Evolutionary conservation across 2,329 filamentous ascomycete genomes (phyloP), one percentile per base, ranked within the genome.

Genomic region (Cladosporium sp.): DNA sequence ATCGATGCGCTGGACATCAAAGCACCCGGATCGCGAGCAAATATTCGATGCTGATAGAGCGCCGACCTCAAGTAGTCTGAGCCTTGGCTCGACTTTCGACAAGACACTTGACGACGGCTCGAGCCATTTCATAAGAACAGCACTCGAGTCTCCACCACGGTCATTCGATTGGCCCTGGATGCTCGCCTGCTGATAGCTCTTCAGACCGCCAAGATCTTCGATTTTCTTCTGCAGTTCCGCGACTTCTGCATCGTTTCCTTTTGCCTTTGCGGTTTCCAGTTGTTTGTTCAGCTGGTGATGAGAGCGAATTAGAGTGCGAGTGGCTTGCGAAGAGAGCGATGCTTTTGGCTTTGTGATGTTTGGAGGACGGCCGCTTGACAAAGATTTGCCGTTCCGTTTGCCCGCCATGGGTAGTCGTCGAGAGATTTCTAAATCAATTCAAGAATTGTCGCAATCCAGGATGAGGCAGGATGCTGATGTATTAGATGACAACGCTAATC

Each of bases 11-110:
- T 84, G 79, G 60, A 95, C 82, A 30, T 86, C 75, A 59, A 97
- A 86, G 38, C 79, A 65, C 6, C 76, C 76, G 54, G 85, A 86
- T 53, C 75, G 80, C 0, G 90, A 92, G 67, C 90, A 95, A 12
- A 85, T 86, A 66, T 98, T 98, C 33, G 79, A 78, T 2, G 83
- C 86, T 58, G 88, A 94, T 46, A 98, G 72, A 1, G 91, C 86
- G 7, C 93, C 93, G 43, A 98, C 83, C 69, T 98, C 93, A 6
- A 98, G 81, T 72, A 97, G 82, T 16, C 76, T 79, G 33, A 88
- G 67, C 11, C 4, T 43, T 2, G 45, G 45, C 16, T 47, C 35
- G 0, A 39, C 8, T 6, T 22, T 39, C 20, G 40, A 30, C 16
- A 52, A n/a, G 4, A 43, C 49, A 15, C 53, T 12, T 22, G 35